Percentiles rank a stretch among this genome's conserved stretches.
phyloP scores from a whole-genome alignment of 1,139 yeast genomes.

The Yamadazyma membranifaciens region DNA sequence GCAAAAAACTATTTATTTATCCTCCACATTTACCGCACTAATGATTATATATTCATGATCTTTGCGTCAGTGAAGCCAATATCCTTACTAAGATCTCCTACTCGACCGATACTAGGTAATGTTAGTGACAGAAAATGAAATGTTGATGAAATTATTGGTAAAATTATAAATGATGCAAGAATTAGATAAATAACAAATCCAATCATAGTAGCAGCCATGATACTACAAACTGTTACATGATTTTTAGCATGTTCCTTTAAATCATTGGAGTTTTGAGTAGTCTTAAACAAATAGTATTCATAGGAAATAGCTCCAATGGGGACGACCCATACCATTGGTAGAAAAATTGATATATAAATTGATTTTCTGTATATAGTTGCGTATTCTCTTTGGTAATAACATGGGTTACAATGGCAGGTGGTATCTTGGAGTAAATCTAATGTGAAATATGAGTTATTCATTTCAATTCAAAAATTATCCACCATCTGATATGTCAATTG shows the following conservation, averaged over 20 bases:
- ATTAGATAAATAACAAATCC: slow-evolving; percentile 6
- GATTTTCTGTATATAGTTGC: slow-evolving; percentile 4
- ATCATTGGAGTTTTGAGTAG: slow-evolving; percentile 5
- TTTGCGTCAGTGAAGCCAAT: no score
- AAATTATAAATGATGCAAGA: slow-evolving; percentile 5
- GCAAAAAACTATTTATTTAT: neutral
- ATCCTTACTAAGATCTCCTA: no score
- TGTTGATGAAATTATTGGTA: slow-evolving; percentile 4
- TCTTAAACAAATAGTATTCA: neutral
- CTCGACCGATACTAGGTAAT: no score
- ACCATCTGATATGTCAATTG: no score
- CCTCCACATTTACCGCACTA: neutral
- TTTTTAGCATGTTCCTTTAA: slow-evolving; percentile 2
- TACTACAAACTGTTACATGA: neutral
- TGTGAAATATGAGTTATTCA: neutral
- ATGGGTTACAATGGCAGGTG: slow-evolving; percentile 19
- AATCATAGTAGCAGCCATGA: slow-evolving; percentile 4
- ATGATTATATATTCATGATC: neutral
- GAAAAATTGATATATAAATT: slow-evolving; percentile 19
- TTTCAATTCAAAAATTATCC: no score
- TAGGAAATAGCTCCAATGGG: slow-evolving; percentile 1
- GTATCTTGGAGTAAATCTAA: slow-evolving; percentile 8
- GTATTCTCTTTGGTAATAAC: slow-evolving; percentile 11
- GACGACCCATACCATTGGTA: slow-evolving; percentile 24
- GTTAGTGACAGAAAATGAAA: no score